Evolutionary conservation across 139 green algal genomes (phyloP), one percentile per base, ranked within the genome.

Genomic region (Tetraselmis chui): DNA sequence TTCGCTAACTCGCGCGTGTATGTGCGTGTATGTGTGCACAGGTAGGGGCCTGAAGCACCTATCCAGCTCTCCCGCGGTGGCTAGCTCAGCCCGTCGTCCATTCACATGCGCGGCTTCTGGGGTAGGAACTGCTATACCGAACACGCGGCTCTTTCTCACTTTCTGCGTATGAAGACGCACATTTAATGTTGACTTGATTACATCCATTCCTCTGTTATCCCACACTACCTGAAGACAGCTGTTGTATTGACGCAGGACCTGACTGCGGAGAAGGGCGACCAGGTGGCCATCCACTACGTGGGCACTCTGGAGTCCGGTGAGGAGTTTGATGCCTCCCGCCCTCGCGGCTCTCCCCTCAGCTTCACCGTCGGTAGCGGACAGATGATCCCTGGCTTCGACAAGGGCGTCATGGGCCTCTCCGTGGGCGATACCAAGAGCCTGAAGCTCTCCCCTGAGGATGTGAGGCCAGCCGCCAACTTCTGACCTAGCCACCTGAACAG

Each of bases 351-450:
- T 22, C 84, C 84, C 5, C 75, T 87, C 23, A 11, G 76, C 25
- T 87, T 87, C 80, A 84, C 81, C 30, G 84, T 87, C 18, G 84
- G 84, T 0, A 28, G 27, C 26, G 80, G 80, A 0, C 29, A 81
- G 29, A 84, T 87, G 80, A 87, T 87, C 58, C 30, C 76, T 27
- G 84, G 84, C 25, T 84, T 87, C 76, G 84, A 87, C 59, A 80
- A 84, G 30, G 80, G 77, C 81, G 84, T 87, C 29, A n/a, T 82
- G 31, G 84, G 80, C 24, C 74, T 87, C 75, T 27, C 29, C 29
- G 1, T 78, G 1, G 83, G 83, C 1, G 83, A 87, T 2, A 78
- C 1, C n/a, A 84, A 84, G 28, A 78, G 27, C 30, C 23, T 87
- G 29, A 78, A 32, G 76, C 74, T 30, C 2, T 5, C 78, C 5